Percentiles rank a stretch among this genome's conserved stretches.
Conservation (phyloP, 1,284 basidiomycete genomes). For the Phylloporus sp. region DNA sequence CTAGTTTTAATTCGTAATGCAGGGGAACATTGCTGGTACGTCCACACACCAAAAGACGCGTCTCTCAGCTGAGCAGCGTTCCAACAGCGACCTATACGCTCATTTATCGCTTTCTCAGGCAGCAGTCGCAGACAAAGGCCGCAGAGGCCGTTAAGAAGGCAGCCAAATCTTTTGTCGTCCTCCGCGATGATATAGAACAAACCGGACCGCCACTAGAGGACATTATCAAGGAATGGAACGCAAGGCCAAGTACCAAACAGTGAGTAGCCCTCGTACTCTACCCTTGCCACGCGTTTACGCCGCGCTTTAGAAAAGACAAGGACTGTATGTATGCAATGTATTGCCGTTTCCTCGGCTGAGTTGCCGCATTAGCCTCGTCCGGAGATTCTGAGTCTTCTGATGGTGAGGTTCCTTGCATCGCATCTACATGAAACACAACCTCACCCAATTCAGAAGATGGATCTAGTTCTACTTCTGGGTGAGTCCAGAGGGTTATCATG, state of each 20-base stretch:
- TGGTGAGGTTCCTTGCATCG: conserved; percentile 19
- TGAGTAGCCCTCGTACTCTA: conserved; percentile 22
- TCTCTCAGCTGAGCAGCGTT: conserved; percentile 21
- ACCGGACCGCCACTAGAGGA: conserved; percentile 66
- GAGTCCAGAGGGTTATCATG: conserved; percentile 26
- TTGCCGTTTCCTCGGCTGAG: conserved; percentile 23
- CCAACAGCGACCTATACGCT: conserved; percentile 71
- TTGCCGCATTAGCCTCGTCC: conserved; percentile 29
- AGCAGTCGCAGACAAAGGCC: conserved; percentile 68
- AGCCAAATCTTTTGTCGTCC: conserved; percentile 62
- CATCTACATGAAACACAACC: conserved; percentile 12
- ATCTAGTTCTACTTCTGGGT: conserved; percentile 32
- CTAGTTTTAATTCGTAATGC: no score
- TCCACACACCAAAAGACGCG: not conserved
- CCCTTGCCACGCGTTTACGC: not conserved
- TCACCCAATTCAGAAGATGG: conserved; percentile 44
- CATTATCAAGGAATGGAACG: conserved; percentile 70
- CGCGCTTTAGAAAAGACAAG: conserved; percentile 14
- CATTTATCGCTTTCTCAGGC: conserved; percentile 74
- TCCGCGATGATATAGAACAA: conserved; percentile 58
- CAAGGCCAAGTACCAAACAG: conserved; percentile 36
- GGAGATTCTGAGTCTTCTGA: conserved; percentile 35
- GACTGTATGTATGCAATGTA: conserved; percentile 41
- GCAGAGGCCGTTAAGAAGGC: conserved; percentile 73
- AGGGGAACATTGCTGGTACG: conserved; percentile 58